Base-by-base conservation (phyloP, 441 rosid genomes). In the Brassica hybrid region DNA sequence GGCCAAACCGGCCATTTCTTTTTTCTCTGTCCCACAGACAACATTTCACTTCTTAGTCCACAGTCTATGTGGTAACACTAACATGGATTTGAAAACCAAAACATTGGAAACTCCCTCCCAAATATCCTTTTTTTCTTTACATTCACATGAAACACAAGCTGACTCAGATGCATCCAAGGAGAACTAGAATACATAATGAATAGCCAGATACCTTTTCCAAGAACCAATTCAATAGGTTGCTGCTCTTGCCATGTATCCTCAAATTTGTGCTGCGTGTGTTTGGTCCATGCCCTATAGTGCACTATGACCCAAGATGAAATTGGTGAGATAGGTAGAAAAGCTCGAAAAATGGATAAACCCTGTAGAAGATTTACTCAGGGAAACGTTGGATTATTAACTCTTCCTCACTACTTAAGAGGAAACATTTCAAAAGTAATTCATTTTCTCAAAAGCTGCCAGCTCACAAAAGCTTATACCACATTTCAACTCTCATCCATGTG, bases 171-270 rank as follows among this genome's bases (percentile, higher is more conserved):
- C 76, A 64, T 19, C 45, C 62, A 74, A 74, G 0, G 5, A 79
- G 48, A 38, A 38, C 19, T 54, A 14, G 63, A 6, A 17, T 45
- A 65, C 18, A 45, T 5, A 59, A 67, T 67, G 6, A n/a, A 57
- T 9, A 57, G 25, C 64, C 59, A 17, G 69, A 60, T 86, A 93
- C 97, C 99, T 92, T 93, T 94, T 50, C 97, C 98, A 79, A 93
- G 61, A 65, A 93, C 83, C 89, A 93, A 75, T 83, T 90, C 97
- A 81, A 88, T 65, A 3, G 96, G 98, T 48, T 86, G 96, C 71
- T 90, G 97, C 72, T 91, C 98, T 59, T 83, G 84, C 96, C 99
- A 86, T 12, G 96, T 91, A 77, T 93, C 99, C 68, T 93, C 99
- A 77, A 91, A 93, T 79, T 95, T 93, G 84, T 95, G 97, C 77